Conservation (phyloP, 2,329 filamentous ascomycete genomes). For the Pestalotiopsis fici region DNA sequence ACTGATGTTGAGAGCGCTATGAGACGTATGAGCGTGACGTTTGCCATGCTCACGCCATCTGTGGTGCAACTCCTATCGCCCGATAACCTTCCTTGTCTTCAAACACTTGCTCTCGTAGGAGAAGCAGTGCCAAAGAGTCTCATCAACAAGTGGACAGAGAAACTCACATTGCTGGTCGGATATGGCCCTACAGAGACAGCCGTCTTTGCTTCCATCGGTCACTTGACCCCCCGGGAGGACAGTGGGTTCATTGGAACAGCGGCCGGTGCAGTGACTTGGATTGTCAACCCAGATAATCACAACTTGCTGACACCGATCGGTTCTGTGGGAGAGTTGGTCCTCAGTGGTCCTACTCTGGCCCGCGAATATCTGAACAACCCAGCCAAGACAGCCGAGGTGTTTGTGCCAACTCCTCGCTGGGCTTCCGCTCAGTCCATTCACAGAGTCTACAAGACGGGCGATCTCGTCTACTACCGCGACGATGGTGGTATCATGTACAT, state of each 20-base stretch:
- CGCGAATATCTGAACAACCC: constrained; percentile 31
- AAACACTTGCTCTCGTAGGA: constrained; percentile 2
- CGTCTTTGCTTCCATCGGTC: constrained; percentile 5
- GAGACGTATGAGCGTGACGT: background rate
- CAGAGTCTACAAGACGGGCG: constrained; percentile 39
- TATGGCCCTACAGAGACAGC: constrained; percentile 8
- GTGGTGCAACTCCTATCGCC: constrained; percentile 3
- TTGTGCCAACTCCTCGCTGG: constrained; percentile 19
- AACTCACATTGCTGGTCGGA: background rate
- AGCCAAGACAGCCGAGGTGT: constrained; percentile 19
- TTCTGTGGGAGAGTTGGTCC: constrained; percentile 16
- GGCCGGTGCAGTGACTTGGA: constrained; percentile 7
- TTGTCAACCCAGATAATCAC: constrained; percentile 9
- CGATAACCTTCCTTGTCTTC: background rate
- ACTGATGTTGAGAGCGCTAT: constrained; percentile 2
- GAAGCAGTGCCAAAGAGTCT: constrained; percentile 2
- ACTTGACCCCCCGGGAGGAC: background rate
- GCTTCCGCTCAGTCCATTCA: constrained; percentile 10
- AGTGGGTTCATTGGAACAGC: constrained; percentile 27
- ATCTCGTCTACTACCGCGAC: constrained; percentile 35
- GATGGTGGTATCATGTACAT: constrained; percentile 30
- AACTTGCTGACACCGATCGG: constrained; percentile 14
- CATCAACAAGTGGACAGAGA: constrained; percentile 1
- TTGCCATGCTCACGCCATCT: constrained; percentile 6
- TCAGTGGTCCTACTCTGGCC: constrained; percentile 15